Evolutionary conservation across 2,329 filamentous ascomycete genomes (phyloP), one percentile per base, ranked within the genome.

Genomic region (Scedosporium apiospermum): DNA sequence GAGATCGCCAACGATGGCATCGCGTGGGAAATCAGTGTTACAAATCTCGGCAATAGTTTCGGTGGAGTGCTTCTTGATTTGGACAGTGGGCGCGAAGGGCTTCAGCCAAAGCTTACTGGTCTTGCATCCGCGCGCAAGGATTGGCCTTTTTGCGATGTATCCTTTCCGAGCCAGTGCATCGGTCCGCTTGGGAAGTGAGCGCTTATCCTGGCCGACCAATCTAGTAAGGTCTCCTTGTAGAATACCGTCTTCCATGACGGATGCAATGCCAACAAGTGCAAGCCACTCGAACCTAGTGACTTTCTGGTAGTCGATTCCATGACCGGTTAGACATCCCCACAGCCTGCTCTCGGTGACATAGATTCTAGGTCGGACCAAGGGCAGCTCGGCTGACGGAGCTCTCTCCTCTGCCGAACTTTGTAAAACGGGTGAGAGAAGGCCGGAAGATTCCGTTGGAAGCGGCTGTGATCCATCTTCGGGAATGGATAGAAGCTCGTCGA

Each of bases 101-200:
- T 79, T 78, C 57, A 87, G 77, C 81, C 84, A 87, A 61, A 87
- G 74, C 68, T 84, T 85, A 74, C 84, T 87, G 1, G 85, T 86
- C 68, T 85, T 85, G 63, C 80, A 82, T 44, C 82, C 82, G 60
- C 80, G 77, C 10, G 84, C 78, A 21, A 86, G 78, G 1, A 83
- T 80, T 3, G 83, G 82, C 49, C 84, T 78, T 70, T 88, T 88
- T 60, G 80, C 80, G 58, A 86, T 82, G 65, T 87, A 87, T 16
- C 84, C 84, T 68, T 87, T 86, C 65, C 78, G 77, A 4, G 82
- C 78, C 1, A 88, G 75, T 3, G 79, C 77, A 65, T 86, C 83
- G 0, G 85, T 88, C 41, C 85, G 76, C 63, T 82, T 84, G 2
- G 85, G 84, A 1, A 87, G 78, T 1, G 84, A 87, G 60, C 84